These are phyloP conservation scores for Pseudomicrostroma phylloplanum DNA, from an alignment of 1,284 basidiomycete species.

Conservation along the genomic window DNA sequence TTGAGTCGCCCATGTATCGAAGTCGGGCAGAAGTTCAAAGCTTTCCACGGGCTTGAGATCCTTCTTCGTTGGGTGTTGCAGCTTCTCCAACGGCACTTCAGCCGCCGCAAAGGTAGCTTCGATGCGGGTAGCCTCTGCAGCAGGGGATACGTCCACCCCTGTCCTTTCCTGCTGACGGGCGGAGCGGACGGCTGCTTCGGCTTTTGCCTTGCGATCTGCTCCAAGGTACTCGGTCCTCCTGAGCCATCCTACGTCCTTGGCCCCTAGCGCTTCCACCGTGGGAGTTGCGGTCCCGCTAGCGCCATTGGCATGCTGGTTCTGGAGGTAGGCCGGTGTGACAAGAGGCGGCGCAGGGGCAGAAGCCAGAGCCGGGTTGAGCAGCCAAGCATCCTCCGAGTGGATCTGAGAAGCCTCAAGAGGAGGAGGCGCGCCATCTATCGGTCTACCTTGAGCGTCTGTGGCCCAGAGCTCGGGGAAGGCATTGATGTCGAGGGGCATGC, in stretches of 20 bases:
- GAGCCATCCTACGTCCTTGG: slow-evolving; percentile 46
- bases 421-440: slow-evolving; percentile 9
- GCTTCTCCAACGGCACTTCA: slow-evolving; percentile 26
- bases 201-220: slow-evolving; percentile 30
- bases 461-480: slow-evolving; percentile 41
- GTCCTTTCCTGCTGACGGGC: slow-evolving; percentile 13
- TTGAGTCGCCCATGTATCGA: slow-evolving; percentile 48
- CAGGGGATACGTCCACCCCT: slow-evolving; percentile 33
- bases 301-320: neutral
- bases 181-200: slow-evolving; percentile 19
- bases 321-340: neutral
- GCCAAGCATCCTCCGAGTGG: slow-evolving; percentile 42
- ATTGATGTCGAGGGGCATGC: slow-evolving; percentile 47
- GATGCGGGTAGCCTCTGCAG: slow-evolving; percentile 43
- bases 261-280: slow-evolving; percentile 8
- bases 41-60: slow-evolving; percentile 38
- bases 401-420: slow-evolving; percentile 21
- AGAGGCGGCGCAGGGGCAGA: neutral
- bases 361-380: slow-evolving; percentile 23
- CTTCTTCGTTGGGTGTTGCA: slow-evolving; percentile 42
- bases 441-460: slow-evolving; percentile 6
- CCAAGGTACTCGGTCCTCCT: slow-evolving; percentile 46
- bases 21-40: slow-evolving; percentile 46
- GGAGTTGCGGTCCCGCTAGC: neutral
- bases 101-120: slow-evolving; percentile 37